Conservation (phyloP, 768 basidiomycete species). For the Mycena metata region DNA sequence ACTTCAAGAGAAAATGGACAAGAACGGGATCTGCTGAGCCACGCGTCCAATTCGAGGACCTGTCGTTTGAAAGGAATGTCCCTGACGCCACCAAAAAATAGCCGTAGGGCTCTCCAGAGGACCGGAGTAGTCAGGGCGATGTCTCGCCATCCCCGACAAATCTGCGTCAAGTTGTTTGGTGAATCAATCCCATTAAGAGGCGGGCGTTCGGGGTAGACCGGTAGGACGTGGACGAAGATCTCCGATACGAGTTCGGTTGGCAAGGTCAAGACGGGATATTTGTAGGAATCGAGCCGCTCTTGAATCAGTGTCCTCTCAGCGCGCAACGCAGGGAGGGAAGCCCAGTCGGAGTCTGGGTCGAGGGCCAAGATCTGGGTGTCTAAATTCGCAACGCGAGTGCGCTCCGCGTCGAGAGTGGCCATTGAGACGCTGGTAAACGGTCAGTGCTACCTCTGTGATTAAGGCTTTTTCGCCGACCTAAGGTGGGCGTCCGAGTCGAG, state of each 20-base stretch:
- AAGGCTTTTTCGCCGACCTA: too few relatives aligned
- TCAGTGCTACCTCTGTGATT: too few relatives aligned
- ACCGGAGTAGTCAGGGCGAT: not conserved
- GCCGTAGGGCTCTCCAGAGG: not conserved
- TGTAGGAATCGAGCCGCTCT: constrained; percentile 5
- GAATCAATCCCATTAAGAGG: not conserved
- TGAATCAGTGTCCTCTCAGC: not conserved
- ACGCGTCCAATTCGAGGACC: not conserved
- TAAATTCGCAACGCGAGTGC: too few relatives aligned
- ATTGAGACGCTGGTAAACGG: too few relatives aligned
- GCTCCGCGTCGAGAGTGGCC: too few relatives aligned
- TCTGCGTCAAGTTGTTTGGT: not conserved
- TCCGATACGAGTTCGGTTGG: not conserved
- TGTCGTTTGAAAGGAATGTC: not conserved
- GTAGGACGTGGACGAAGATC: not conserved
- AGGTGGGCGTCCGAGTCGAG: too few relatives aligned
- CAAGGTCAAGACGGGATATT: not conserved
- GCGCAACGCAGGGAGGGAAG: too few relatives aligned
- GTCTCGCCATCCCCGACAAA: constrained; percentile 1
- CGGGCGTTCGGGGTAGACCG: not conserved
- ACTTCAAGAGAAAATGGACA: not conserved
- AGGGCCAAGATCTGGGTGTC: too few relatives aligned
- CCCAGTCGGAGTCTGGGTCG: too few relatives aligned
- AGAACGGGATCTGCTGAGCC: not conserved
- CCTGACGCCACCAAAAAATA: not conserved